phyloP scores from a whole-genome alignment of 805 yeast genomes.

The Nakazawaea anatomiae region DNA sequence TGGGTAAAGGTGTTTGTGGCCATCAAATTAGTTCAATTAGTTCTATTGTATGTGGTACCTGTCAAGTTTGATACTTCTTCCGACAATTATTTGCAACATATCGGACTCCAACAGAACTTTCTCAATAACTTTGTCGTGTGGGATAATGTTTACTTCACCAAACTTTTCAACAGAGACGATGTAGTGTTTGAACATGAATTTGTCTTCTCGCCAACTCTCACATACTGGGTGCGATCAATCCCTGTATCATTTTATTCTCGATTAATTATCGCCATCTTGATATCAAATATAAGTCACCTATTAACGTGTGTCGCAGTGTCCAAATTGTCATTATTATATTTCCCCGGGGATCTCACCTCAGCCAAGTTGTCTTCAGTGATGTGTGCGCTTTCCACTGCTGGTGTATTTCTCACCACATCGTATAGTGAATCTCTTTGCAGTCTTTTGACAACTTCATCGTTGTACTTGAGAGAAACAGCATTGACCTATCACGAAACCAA shows the following conservation, averaged over 20 bases:
- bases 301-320: constrained; percentile 43
- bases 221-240: constrained; percentile 34
- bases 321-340: constrained; percentile 32
- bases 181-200: constrained; percentile 72
- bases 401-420: constrained; percentile 66
- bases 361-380: constrained; percentile 24
- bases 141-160: constrained; percentile 80
- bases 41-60: constrained; percentile 34
- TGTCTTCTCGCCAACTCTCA: constrained; percentile 84
- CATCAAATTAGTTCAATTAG: constrained; percentile 32
- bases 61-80: constrained; percentile 46
- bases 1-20: constrained; percentile 19
- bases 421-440: constrained; percentile 77
- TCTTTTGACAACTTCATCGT: constrained; percentile 49
- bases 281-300: constrained; percentile 50
- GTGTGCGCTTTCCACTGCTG: constrained; percentile 68
- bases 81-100: constrained; percentile 7
- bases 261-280: constrained; percentile 38
- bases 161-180: constrained; percentile 38
- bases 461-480: constrained; percentile 41
- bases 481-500: constrained; percentile 2
- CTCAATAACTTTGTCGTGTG: constrained; percentile 60
- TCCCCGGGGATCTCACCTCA: constrained; percentile 10
- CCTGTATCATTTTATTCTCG: constrained; percentile 30
- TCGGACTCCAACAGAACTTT: constrained; percentile 17